A percentile compares a stretch with the other conserved stretches of the same genome.
These are phyloP conservation scores for Fusarium tuaranense DNA, from an alignment of 2,329 filamentous ascomycete genomes.

Conservation along the genomic window DNA sequence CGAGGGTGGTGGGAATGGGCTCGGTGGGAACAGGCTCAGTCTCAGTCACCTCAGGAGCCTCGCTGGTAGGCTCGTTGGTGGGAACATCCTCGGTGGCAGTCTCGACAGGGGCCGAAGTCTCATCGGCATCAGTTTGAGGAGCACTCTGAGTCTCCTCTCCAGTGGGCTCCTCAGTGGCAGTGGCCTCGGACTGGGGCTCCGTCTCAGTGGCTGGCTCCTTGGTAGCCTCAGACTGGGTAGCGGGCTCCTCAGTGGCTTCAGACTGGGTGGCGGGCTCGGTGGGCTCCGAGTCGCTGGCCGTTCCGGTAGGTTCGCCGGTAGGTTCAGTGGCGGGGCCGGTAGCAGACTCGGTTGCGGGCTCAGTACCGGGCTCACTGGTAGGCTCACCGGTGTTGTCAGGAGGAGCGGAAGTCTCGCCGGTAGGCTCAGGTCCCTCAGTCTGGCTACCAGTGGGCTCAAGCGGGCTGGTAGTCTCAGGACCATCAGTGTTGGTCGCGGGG, in stretches of 20 bases:
- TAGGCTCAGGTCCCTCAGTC: not conserved
- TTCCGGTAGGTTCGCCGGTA: not conserved
- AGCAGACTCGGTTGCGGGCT: constrained; percentile 22
- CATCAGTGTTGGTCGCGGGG: constrained; percentile 17
- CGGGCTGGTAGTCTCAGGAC: constrained; percentile 25
- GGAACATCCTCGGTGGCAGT: constrained; percentile 14
- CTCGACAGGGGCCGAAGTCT: constrained; percentile 9
- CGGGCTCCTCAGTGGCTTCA: not conserved
- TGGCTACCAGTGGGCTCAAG: constrained; percentile 1
- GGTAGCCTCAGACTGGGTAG: constrained; percentile 11
- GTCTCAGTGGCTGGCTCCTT: constrained; percentile 20
- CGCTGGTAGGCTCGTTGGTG: constrained; percentile 24
- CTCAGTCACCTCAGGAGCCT: constrained; percentile 16
- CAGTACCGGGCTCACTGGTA: constrained; percentile 8
- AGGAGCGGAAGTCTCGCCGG: not conserved
- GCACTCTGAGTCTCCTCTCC: constrained; percentile 10
- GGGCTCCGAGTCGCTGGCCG: constrained; percentile 14
- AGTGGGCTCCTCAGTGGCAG: constrained; percentile 26
- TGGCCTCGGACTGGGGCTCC: constrained; percentile 28
- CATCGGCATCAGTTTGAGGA: constrained; percentile 2
- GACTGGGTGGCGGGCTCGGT: constrained; percentile 18
- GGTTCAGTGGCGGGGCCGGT: constrained; percentile 1
- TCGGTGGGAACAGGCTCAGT: constrained; percentile 8
- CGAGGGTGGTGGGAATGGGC: constrained; percentile 32
- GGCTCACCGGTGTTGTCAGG: not conserved